Conservation (phyloP, 352 stramenopile species). For the Globisporangium viniferum region DNA sequence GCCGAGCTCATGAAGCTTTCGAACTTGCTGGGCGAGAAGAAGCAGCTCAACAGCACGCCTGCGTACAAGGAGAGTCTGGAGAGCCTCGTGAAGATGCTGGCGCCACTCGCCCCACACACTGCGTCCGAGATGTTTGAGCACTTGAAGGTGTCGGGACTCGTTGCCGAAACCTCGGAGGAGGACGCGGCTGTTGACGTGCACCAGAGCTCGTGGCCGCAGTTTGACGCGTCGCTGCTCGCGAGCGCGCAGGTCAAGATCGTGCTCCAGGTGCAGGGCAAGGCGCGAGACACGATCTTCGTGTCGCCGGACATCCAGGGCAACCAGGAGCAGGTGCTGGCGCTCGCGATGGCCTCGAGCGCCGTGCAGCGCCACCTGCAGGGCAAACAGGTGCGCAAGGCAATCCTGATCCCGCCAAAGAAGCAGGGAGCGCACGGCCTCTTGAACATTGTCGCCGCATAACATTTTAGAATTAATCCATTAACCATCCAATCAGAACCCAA, state of each 20-base stretch:
- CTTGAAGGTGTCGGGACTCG: constrained; percentile 29
- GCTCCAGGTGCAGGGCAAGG: constrained; percentile 77
- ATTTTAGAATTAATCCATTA: not conserved
- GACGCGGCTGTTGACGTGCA: constrained; percentile 45
- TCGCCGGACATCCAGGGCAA: constrained; percentile 41
- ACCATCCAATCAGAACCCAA: not conserved
- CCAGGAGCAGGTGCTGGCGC: constrained; percentile 58
- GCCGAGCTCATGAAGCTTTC: constrained; percentile 90
- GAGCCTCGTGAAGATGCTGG: constrained; percentile 73
- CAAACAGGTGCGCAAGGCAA: constrained; percentile 64
- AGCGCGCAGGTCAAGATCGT: constrained; percentile 78
- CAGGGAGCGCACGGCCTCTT: constrained; percentile 69
- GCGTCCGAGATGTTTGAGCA: constrained; percentile 77
- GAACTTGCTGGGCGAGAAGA: constrained; percentile 65
- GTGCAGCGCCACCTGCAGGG: constrained; percentile 72
- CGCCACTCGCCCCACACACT: constrained; percentile 74
- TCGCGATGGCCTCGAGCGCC: constrained; percentile 48
- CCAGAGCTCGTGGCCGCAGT: constrained; percentile 52
- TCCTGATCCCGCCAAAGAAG: constrained; percentile 81
- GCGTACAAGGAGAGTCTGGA: constrained; percentile 55
- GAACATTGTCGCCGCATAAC: constrained; percentile 69
- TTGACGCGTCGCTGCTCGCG: constrained; percentile 53
- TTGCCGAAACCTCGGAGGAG: constrained; percentile 13
- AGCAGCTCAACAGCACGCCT: constrained; percentile 31
- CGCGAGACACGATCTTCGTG: constrained; percentile 69